Base-by-base conservation (phyloP, 2,329 filamentous ascomycete species). In the Colletotrichum liaoningense region DNA sequence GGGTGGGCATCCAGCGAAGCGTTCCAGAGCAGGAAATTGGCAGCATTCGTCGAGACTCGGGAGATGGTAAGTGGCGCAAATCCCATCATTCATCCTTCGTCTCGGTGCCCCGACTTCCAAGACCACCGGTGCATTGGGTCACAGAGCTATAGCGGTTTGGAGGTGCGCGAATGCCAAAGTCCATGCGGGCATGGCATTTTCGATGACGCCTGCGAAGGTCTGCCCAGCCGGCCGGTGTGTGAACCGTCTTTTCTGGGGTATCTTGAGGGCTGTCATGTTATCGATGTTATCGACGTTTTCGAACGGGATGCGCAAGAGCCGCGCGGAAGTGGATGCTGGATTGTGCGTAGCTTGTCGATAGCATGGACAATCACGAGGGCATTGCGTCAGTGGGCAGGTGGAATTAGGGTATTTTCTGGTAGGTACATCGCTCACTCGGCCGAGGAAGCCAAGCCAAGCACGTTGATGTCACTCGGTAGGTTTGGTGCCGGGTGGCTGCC, bases 1-100 rank as follows among this genome's bases (percentile, higher is more conserved):
- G 26, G 56, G 60, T 62, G 60, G 56, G 62, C 56, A 16, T 57
- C 46, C 14, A 28, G 9, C 55, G 67, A 58, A 65, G 55, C 55
- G 56, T 73, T 62, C 67, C 71, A 66, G 67, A 59, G 60, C 26
- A 56, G 66, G 42, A 73, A 60, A 73, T 73, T 65, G 59, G 33
- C 66, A 46, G 67, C 26, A 35, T 22, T 46, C 59, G 55, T 64
- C 7, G 46, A 46, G 55, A 30, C 16, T 42, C 38, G 38, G 12
- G 22, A 35, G 56, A 57, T 55, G n/a, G 30, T 49, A 54, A 19
- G 22, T 70, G 24, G 46, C 69, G 55, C 59, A 64, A 26, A 54
- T 63, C 24, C 42, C 66, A 69, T 64, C 38, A 30, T 35, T n/a
- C 28, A 60, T 65, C 62, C 35, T 35, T 62, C 26, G 28, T 22